Base-by-base conservation (phyloP, 2,329 filamentous ascomycete genomes). In the Lithohypha guttulata region DNA sequence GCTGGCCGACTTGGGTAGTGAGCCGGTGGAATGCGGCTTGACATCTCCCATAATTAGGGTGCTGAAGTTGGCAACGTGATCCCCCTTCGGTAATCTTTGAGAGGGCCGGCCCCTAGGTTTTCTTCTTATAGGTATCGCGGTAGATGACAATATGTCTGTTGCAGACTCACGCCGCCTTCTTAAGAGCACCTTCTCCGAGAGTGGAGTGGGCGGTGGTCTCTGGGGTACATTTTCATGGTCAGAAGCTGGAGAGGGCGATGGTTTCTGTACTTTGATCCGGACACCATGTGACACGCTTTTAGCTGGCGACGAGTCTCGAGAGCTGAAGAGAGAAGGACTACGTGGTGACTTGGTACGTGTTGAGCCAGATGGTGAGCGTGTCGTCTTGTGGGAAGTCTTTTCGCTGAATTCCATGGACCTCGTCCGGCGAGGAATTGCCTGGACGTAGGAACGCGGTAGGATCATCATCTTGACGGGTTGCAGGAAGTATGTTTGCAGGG, bases 41-140 rank as follows among this genome's bases (percentile, higher is more conserved):
- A 63, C 41, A 9, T 71, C 69, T 44, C 70, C 68, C 48, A 73
- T 66, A 51, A 77, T 53, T 51, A 76, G 64, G 43, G 71, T 70
- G 51, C 73, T 75, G 35, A 75, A 75, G 37, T 65, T 59, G 37
- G 62, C 59, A 19, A 59, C 59, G 56, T 62, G 51, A 54, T 66
- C 54, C 46, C 60, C 53, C 54, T 63, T 52, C 27, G 60, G 55
- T 38, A 62, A 41, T 51, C 58, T 56, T 44, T 62, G 54, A 48
- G 63, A 51, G 41, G 58, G 58, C 44, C 58, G 57, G 7, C 59
- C 59, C 44, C 58, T 56, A 3, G 58, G 60, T 31, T 58, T 57
- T 29, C 58, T 57, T 42, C 68, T 69, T 14, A 66, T 65, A 2
- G 73, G 74, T 34, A 79, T 78, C 2, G 70, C 59, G 2, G 75